phyloP scores from a whole-genome alignment of 306 rosid genomes.

The Casuarina equisetifolia region DNA sequence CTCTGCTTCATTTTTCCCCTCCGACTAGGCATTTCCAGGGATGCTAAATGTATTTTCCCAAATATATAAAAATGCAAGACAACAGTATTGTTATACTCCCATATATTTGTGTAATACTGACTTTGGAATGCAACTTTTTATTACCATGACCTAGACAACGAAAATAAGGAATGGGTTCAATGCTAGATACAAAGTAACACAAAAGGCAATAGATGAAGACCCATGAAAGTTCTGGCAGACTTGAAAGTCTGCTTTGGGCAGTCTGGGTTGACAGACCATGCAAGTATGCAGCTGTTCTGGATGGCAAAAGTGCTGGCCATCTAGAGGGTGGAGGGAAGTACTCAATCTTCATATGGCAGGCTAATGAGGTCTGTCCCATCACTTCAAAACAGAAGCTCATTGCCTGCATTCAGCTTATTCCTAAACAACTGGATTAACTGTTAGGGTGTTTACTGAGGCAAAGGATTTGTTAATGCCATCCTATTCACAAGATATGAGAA shows the following conservation, averaged over 20 bases:
- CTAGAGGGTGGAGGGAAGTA: neutral
- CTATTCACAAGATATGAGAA: neutral
- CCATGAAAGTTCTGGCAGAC: neutral
- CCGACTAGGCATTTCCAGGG: neutral
- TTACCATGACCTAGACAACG: neutral
- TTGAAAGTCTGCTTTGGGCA: neutral
- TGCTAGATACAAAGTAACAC: neutral
- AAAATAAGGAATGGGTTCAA: neutral
- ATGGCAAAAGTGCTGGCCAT: neutral
- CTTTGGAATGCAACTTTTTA: neutral
- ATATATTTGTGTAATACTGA: neutral
- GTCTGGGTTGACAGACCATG: neutral
- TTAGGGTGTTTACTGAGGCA: neutral
- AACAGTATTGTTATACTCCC: neutral
- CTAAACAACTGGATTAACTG: neutral
- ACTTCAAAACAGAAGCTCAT: neutral
- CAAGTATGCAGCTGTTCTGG: neutral
- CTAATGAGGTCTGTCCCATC: neutral
- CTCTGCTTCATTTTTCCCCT: no score
- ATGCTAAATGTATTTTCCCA: neutral
- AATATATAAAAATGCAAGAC: neutral
- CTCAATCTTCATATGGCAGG: neutral
- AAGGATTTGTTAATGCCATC: neutral
- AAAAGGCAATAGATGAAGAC: neutral
- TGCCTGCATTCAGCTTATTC: neutral